phyloP scores from a whole-genome alignment of 768 basidiomycete genomes.

The Lentinus brumalis region DNA sequence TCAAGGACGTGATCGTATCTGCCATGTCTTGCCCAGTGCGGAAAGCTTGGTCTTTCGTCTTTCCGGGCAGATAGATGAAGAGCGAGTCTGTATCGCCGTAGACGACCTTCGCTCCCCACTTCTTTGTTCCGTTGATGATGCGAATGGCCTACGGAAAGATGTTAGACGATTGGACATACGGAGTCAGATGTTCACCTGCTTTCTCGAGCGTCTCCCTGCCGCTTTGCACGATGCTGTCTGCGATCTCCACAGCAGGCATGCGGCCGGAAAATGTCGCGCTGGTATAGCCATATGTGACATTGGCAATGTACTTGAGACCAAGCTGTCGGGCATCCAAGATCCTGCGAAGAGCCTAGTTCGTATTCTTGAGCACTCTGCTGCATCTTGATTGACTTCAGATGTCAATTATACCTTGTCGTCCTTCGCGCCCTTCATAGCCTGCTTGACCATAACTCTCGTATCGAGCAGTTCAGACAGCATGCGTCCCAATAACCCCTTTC shows the following conservation, averaged over 20 bases:
- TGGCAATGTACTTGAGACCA: slow-evolving; percentile 90
- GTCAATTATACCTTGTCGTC: slow-evolving; percentile 65
- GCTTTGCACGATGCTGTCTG: slow-evolving; percentile 96
- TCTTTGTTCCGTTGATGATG: slow-evolving; percentile 69
- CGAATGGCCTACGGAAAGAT: slow-evolving; percentile 66
- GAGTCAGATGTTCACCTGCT: slow-evolving; percentile 41
- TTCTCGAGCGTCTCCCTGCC: slow-evolving; percentile 95
- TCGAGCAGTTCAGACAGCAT: slow-evolving; percentile 94
- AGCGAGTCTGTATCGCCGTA: slow-evolving; percentile 98
- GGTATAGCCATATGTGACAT: slow-evolving; percentile 96
- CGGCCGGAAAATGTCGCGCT: slow-evolving; percentile 92
- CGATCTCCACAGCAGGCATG: slow-evolving; percentile 98
- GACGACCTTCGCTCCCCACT: slow-evolving; percentile 89
- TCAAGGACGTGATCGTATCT: slow-evolving; percentile 79
- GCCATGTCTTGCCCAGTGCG: slow-evolving; percentile 92
- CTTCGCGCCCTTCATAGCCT: slow-evolving; percentile 84
- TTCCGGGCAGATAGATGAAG: slow-evolving; percentile 89
- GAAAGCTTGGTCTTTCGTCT: slow-evolving; percentile 93
- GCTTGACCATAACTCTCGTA: slow-evolving; percentile 97
- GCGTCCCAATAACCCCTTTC: slow-evolving; percentile 82
- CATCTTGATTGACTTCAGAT: background rate
- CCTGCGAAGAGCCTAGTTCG: slow-evolving; percentile 61
- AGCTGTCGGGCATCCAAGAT: slow-evolving; percentile 91
- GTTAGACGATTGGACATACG: background rate
- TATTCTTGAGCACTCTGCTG: background rate